These are phyloP conservation scores for Parmelia sp. DNA, from an alignment of 495 filamentous ascomycete genomes.

Conservation along the genomic window DNA sequence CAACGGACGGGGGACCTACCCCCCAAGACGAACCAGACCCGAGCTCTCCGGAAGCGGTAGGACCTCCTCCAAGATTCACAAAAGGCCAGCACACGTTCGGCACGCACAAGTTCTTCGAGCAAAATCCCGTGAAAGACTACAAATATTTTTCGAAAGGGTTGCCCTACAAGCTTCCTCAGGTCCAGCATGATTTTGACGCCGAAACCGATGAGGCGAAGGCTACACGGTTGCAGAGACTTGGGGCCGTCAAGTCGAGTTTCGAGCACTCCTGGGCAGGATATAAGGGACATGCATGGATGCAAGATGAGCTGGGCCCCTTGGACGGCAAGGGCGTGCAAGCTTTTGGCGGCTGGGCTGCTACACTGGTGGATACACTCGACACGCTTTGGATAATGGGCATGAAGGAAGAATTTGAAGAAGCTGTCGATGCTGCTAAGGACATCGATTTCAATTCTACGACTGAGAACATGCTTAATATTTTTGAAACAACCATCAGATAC, in stretches of 20 bases:
- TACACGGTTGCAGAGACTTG: constrained; percentile 40
- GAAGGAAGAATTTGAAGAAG: constrained; percentile 52
- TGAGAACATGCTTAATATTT: constrained; percentile 60
- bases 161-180: constrained; percentile 40
- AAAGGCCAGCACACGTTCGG: constrained; percentile 18
- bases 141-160: constrained; percentile 43
- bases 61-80: constrained; percentile 6
- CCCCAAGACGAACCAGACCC: background rate
- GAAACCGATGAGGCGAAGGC: constrained; percentile 36
- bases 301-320: constrained; percentile 70
- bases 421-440: constrained; percentile 45
- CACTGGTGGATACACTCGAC: constrained; percentile 56
- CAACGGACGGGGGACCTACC: background rate
- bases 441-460: constrained; percentile 51
- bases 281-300: constrained; percentile 66
- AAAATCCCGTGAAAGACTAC: constrained; percentile 44
- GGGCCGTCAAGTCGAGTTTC: constrained; percentile 63
- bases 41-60: background rate
- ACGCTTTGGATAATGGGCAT: constrained; percentile 59
- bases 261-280: constrained; percentile 70
- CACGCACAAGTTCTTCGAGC: constrained; percentile 29
- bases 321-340: constrained; percentile 45
- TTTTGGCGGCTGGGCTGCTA: constrained; percentile 60
- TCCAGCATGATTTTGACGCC: constrained; percentile 47
- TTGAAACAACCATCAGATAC: constrained; percentile 85